Conservation (phyloP, 805 yeast genomes). For the Candida ponderosae region DNA sequence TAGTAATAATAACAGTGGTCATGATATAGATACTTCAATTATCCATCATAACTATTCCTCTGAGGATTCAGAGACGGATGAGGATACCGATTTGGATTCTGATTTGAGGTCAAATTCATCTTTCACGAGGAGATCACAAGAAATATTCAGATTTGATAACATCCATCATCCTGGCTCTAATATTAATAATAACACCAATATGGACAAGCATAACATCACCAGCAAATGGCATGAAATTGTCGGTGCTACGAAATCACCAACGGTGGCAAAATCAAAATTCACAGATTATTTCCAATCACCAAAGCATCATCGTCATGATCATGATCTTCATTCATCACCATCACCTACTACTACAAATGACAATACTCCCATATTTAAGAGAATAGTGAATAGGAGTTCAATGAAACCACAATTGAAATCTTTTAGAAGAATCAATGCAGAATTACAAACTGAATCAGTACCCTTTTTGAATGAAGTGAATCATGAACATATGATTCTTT, state of each 20-base stretch:
- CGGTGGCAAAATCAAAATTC: neutral
- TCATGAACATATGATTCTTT: slow-evolving; percentile 19
- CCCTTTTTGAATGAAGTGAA: slow-evolving; percentile 18
- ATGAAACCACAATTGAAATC: slow-evolving; percentile 21
- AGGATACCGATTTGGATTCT: slow-evolving; percentile 9
- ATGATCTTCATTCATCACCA: too few relatives aligned
- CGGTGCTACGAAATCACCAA: slow-evolving; percentile 8
- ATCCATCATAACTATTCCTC: neutral
- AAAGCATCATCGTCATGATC: too few relatives aligned
- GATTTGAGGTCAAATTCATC: slow-evolving; percentile 3
- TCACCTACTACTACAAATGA: slow-evolving; percentile 2
- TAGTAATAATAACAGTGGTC: too few relatives aligned
- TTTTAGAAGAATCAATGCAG: slow-evolving; percentile 15
- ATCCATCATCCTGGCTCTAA: too few relatives aligned
- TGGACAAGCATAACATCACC: too few relatives aligned
- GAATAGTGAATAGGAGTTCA: slow-evolving; percentile 14
- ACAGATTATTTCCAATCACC: slow-evolving; percentile 9
- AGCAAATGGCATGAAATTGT: slow-evolving; percentile 4
- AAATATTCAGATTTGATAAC: slow-evolving; percentile 6
- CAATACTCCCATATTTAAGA: slow-evolving; percentile 19
- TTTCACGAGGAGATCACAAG: slow-evolving; percentile 7
- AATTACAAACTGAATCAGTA: slow-evolving; percentile 16
- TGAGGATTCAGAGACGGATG: slow-evolving; percentile 7
- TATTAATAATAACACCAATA: too few relatives aligned
- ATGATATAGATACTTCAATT: too few relatives aligned